These are phyloP conservation scores for Dryas integrifolia DNA, from an alignment of 331 rosid species.

Conservation along the genomic window DNA sequence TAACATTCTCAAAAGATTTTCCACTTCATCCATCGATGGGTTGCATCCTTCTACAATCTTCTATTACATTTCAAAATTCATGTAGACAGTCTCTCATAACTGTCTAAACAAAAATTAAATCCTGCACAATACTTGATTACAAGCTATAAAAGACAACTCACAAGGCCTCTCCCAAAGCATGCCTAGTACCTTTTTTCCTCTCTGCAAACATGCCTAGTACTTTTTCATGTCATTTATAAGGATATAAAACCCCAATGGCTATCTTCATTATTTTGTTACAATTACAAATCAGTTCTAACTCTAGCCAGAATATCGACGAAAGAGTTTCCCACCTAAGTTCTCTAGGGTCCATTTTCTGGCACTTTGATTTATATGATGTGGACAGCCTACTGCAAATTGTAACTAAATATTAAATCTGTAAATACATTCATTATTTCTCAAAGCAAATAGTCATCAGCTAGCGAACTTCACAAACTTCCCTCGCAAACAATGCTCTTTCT, in stretches of 20 bases:
- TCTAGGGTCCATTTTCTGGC: too few species aligned
- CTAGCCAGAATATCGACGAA: background rate
- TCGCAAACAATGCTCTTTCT: too few species aligned
- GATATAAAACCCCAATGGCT: background rate
- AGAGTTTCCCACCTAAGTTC: too few species aligned
- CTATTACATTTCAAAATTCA: background rate
- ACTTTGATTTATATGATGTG: too few species aligned
- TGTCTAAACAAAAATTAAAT: background rate
- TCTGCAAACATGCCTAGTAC: background rate
- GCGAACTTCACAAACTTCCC: background rate
- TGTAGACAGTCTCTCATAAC: background rate
- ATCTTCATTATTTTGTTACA: background rate
- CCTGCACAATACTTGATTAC: background rate
- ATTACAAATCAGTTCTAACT: background rate
- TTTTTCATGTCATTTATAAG: background rate
- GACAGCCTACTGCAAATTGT: too few species aligned
- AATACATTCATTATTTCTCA: background rate
- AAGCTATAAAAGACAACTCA: background rate
- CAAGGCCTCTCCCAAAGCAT: too few species aligned
- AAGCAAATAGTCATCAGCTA: background rate
- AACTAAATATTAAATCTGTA: background rate
- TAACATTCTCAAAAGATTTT: too few species aligned
- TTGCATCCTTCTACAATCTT: background rate
- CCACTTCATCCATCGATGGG: background rate
- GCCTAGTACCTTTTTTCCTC: background rate